These are phyloP conservation scores for Digitaria exilis DNA, from an alignment of 202 grass and related monocot genomes.

Conservation along the genomic window DNA sequence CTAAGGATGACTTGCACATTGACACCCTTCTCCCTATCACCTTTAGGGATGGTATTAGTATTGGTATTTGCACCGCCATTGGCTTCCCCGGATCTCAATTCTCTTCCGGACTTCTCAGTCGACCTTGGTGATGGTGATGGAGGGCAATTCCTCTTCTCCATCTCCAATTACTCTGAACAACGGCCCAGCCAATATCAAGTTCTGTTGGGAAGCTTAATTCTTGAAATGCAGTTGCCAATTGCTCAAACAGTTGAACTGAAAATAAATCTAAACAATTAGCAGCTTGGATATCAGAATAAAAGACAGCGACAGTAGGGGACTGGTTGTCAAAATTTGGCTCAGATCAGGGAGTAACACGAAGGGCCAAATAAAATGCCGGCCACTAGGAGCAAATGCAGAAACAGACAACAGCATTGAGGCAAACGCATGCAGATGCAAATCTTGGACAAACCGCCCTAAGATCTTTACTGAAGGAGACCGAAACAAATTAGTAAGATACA, in stretches of 20 bases:
- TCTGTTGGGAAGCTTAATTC: constrained; percentile 29
- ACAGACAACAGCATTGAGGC: constrained; percentile 34
- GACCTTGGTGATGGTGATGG: constrained; percentile 82
- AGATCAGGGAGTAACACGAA: constrained; percentile 41
- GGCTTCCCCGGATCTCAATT: constrained; percentile 66
- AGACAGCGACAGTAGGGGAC: background rate
- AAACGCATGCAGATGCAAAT: constrained; percentile 44
- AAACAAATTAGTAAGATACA: constrained; percentile 23
- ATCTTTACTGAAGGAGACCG: constrained; percentile 17
- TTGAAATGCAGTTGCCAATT: constrained; percentile 39
- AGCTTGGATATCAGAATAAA: constrained; percentile 7
- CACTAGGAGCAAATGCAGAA: constrained; percentile 46
- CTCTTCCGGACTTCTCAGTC: constrained; percentile 66
- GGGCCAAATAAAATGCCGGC: constrained; percentile 56
- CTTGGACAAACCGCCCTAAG: constrained; percentile 12
- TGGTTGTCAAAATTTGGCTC: constrained; percentile 22
- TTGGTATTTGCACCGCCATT: constrained; percentile 55
- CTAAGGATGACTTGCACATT: constrained; percentile 99
- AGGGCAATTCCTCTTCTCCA: constrained; percentile 66
- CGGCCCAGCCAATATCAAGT: constrained; percentile 2
- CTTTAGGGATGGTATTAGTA: constrained; percentile 48
- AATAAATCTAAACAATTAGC: constrained; percentile 14
- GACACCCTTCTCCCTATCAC: constrained; percentile 91
- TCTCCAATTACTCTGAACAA: constrained; percentile 56
- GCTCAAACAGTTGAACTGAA: constrained; percentile 10